These are phyloP conservation scores for Fusarium sp. DNA, from an alignment of 2,329 filamentous ascomycete genomes.

Conservation along the genomic window DNA sequence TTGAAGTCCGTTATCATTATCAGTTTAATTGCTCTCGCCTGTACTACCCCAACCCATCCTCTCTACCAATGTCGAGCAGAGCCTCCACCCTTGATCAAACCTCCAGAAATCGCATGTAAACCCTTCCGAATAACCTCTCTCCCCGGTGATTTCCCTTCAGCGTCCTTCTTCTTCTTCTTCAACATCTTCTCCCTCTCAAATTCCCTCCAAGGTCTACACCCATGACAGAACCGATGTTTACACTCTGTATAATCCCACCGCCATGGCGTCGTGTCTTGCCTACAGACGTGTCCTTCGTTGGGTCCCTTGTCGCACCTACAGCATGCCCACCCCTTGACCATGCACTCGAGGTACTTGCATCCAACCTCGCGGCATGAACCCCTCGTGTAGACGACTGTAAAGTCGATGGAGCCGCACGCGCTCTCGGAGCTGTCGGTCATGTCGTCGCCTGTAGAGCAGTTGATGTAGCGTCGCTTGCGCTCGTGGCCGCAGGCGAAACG, in stretches of 20 bases:
- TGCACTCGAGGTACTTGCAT: slow-evolving; percentile 29
- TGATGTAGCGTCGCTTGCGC: slow-evolving; percentile 26
- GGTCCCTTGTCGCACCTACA: slow-evolving; percentile 35
- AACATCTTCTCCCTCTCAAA: neutral
- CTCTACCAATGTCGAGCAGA: neutral
- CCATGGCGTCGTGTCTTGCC: slow-evolving; percentile 25
- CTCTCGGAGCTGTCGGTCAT: slow-evolving; percentile 28
- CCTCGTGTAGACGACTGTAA: slow-evolving; percentile 4
- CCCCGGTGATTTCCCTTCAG: neutral
- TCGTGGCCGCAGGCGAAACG: slow-evolving; percentile 35
- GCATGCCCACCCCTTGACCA: slow-evolving; percentile 32
- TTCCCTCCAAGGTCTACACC: slow-evolving; percentile 20
- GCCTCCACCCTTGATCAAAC: neutral
- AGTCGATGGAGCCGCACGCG: slow-evolving; percentile 31
- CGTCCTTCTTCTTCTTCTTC: neutral
- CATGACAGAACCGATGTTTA: slow-evolving; percentile 18
- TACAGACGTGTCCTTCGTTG: slow-evolving; percentile 21
- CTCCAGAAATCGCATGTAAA: slow-evolving; percentile 3
- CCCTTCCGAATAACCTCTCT: slow-evolving; percentile 16
- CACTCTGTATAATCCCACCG: slow-evolving; percentile 25
- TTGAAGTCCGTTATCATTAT: neutral
- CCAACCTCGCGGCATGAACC: slow-evolving; percentile 7
- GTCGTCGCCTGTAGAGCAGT: slow-evolving; percentile 26
- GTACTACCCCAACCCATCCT: slow-evolving; percentile 21
- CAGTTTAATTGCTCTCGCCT: neutral